Conservation (phyloP, 2,329 filamentous ascomycete species). For the Arthrinium phaeospermum region DNA sequence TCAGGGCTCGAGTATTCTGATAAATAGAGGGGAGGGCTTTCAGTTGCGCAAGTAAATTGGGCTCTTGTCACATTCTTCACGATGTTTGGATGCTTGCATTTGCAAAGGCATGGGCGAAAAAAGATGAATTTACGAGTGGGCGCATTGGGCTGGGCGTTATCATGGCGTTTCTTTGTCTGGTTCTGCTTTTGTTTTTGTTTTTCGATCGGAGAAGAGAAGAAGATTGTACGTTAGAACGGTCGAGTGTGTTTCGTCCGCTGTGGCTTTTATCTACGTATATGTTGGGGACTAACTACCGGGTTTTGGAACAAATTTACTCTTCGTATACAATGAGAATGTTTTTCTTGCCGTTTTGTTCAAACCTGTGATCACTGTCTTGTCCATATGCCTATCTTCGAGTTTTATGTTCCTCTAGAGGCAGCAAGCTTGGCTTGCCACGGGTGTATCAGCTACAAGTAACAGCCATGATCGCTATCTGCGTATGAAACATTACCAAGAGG, state of each 20-base stretch:
- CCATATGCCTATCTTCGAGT: too few species aligned
- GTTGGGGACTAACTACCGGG: not conserved
- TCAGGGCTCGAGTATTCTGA: conserved; percentile 2
- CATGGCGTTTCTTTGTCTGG: not conserved
- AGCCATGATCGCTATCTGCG: too few species aligned
- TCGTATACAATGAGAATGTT: not conserved
- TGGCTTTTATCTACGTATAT: not conserved
- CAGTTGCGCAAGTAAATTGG: not conserved
- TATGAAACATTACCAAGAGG: too few species aligned
- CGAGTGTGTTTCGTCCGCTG: not conserved
- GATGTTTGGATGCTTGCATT: conserved; percentile 13
- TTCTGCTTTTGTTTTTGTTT: not conserved
- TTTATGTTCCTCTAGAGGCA: too few species aligned
- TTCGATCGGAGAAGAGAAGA: not conserved
- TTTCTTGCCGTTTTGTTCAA: not conserved
- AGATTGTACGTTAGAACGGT: conserved; percentile 9
- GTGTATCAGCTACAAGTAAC: too few species aligned
- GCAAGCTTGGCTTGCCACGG: too few species aligned
- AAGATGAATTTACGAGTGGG: conserved; percentile 3
- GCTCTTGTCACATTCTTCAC: not conserved
- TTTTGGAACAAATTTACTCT: conserved; percentile 7
- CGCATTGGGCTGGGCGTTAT: conserved; percentile 2
- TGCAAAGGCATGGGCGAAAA: conserved; percentile 9
- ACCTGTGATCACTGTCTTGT: not conserved
- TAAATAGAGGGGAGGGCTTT: not conserved